phyloP scores from a whole-genome alignment of 805 yeast genomes.

The Clavispora santaluciae region DNA sequence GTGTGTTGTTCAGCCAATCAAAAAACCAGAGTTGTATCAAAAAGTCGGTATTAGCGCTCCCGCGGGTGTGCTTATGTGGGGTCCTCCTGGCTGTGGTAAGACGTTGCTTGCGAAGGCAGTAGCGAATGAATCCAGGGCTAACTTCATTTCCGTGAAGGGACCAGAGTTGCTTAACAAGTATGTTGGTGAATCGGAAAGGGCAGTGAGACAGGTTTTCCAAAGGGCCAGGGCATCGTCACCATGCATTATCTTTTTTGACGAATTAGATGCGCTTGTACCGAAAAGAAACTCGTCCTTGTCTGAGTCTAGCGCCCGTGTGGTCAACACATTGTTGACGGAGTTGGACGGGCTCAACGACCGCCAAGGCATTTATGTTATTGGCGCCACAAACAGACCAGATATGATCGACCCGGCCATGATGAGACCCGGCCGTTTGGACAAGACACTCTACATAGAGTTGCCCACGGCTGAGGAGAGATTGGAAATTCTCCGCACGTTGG shows the following conservation, averaged over 20 bases:
- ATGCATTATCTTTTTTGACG: constrained; percentile 93
- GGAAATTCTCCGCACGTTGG: constrained; percentile 77
- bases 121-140: constrained; percentile 94
- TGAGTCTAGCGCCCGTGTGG: constrained; percentile 90
- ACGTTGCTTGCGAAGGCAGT: constrained; percentile 95
- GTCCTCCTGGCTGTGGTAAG: constrained; percentile 99
- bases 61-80: constrained; percentile 96
- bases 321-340: constrained; percentile 89
- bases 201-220: constrained; percentile 87
- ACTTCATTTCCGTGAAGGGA: constrained; percentile 92
- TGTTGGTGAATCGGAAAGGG: constrained; percentile 94
- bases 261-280: constrained; percentile 93
- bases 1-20: constrained; percentile 97
- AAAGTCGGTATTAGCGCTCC: constrained; percentile 95
- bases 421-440: constrained; percentile 93
- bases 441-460: constrained; percentile 84
- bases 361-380: constrained; percentile 88
- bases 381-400: constrained; percentile 96
- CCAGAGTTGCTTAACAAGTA: constrained; percentile 92
- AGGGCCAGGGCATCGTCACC: constrained; percentile 93
- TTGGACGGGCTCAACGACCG: constrained; percentile 92
- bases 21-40: constrained; percentile 82
- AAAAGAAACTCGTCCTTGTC: constrained; percentile 83
- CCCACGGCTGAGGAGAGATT: constrained; percentile 75
- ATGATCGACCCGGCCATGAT: constrained; percentile 98